A percentile compares a stretch with the other conserved stretches of the same genome.
Conservation (phyloP, 768 basidiomycete species). For the Lyophyllum shimeji region DNA sequence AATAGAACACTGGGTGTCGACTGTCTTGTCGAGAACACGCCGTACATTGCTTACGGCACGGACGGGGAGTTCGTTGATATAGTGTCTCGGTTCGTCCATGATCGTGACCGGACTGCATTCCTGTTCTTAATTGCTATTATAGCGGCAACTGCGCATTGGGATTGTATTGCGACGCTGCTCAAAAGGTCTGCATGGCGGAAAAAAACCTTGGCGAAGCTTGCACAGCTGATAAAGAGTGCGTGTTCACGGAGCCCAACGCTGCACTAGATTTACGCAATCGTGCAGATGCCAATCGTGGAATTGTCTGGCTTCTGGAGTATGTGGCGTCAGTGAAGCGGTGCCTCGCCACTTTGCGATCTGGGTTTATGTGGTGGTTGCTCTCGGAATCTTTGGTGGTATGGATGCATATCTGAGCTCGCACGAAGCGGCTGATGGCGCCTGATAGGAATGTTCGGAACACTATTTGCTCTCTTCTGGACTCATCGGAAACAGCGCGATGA, state of each 20-base stretch:
- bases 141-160: constrained; percentile 76
- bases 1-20: constrained; percentile 63
- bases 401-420: background rate
- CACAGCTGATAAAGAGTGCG: constrained; percentile 49
- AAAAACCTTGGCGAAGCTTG: constrained; percentile 63
- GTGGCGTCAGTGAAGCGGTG: constrained; percentile 57
- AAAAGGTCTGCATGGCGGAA: constrained; percentile 55
- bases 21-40: constrained; percentile 78
- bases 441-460: constrained; percentile 72
- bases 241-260: constrained; percentile 1
- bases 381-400: constrained; percentile 74
- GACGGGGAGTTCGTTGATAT: constrained; percentile 70
- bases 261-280: background rate
- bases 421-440: background rate
- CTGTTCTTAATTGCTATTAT: constrained; percentile 3
- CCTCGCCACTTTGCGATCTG: constrained; percentile 63
- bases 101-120: background rate
- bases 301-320: constrained; percentile 60
- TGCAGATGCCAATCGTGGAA: constrained; percentile 75
- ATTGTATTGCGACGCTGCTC: constrained; percentile 70
- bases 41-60: constrained; percentile 68
- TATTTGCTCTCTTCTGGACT: constrained; percentile 65
- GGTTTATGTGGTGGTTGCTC: constrained; percentile 70
- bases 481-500: constrained; percentile 71
- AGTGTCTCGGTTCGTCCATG: constrained; percentile 62